Evolutionary conservation across 257 asterid genomes (phyloP).

Genomic region (Solanum virginianum): DNA sequence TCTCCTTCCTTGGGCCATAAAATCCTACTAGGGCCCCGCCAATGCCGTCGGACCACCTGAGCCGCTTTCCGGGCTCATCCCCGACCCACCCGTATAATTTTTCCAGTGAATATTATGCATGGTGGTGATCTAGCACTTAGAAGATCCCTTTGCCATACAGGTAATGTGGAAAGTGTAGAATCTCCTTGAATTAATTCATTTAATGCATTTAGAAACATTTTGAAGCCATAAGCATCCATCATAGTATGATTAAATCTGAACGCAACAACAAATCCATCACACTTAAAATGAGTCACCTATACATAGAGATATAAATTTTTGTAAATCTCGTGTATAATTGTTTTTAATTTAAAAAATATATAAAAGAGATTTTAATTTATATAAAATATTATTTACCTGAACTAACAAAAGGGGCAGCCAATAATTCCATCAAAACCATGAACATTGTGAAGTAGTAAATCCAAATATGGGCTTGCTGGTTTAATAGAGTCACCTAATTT

Average conservation of each 20-base stretch:
- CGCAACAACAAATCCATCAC: slow-evolving; percentile 9
- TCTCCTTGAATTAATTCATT: background rate
- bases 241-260: slow-evolving; percentile 4
- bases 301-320: background rate
- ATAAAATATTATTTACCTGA: background rate
- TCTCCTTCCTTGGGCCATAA: too few relatives aligned
- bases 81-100: too few relatives aligned
- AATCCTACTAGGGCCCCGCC: too few relatives aligned
- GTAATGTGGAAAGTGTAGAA: background rate
- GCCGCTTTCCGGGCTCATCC: too few relatives aligned
- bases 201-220: background rate
- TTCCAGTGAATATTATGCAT: background rate
- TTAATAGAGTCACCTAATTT: background rate
- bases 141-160: slow-evolving; percentile 11
- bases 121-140: background rate
- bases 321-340: too few relatives aligned
- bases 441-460: background rate
- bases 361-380: background rate
- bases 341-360: too few relatives aligned
- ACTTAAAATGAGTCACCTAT: background rate
- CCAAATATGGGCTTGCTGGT: background rate
- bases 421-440: background rate
- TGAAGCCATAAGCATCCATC: background rate
- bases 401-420: background rate
- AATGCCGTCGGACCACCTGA: too few relatives aligned